Percentiles rank a stretch among this genome's conserved stretches.
Evolutionary conservation across 768 basidiomycete species (phyloP).

Genomic region (Suillus subalutaceus): DNA sequence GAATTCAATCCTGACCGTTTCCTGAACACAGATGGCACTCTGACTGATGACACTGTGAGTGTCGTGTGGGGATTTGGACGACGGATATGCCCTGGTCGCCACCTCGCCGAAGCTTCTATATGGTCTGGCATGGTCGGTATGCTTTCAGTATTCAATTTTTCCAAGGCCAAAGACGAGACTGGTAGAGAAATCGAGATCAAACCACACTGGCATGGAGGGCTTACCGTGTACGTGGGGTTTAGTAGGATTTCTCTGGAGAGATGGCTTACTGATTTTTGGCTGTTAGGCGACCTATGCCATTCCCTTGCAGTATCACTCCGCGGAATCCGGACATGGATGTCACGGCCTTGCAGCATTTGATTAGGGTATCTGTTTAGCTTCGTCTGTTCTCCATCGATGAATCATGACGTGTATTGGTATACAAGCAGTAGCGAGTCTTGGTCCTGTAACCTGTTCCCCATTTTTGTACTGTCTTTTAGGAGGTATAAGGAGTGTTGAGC

Average conservation of each 20-base stretch:
- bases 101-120: slow-evolving; percentile 9
- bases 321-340: slow-evolving; percentile 8
- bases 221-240: slow-evolving; percentile 4
- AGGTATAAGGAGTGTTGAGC: background rate
- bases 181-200: slow-evolving; percentile 14
- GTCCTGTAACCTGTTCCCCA: background rate
- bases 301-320: slow-evolving; percentile 11
- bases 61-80: slow-evolving; percentile 12
- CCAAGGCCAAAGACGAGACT: slow-evolving; percentile 13
- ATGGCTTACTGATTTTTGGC: background rate
- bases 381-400: background rate
- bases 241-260: too few species aligned
- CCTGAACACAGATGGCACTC: slow-evolving; percentile 25
- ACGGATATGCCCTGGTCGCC: slow-evolving; percentile 11
- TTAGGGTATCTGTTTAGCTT: background rate
- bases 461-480: background rate
- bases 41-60: slow-evolving; percentile 9
- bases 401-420: background rate
- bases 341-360: slow-evolving; percentile 3
- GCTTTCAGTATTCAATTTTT: slow-evolving; percentile 8
- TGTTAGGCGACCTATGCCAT: slow-evolving; percentile 6
- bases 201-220: slow-evolving; percentile 5
- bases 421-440: background rate
- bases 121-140: slow-evolving; percentile 11
- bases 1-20: slow-evolving; percentile 57